Evolutionary conservation across 2,329 filamentous ascomycete species (phyloP).

Genomic region (Hymenoscyphus repandus): DNA sequence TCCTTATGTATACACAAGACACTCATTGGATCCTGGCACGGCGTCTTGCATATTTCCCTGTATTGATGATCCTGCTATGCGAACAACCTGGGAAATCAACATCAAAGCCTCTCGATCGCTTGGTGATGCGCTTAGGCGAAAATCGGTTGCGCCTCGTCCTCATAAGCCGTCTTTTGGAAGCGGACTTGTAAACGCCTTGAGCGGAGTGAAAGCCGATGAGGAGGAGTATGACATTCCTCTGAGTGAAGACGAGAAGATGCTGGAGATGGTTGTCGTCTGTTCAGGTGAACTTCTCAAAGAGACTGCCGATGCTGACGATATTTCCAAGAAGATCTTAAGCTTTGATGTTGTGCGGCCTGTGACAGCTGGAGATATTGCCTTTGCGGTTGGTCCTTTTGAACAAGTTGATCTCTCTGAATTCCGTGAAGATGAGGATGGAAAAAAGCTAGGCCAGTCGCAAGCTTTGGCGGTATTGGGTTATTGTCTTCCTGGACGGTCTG

Average conservation of each 20-base stretch:
- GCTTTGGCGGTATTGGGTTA: slow-evolving; percentile 88
- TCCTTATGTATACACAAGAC: slow-evolving; percentile 86
- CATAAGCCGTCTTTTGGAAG: slow-evolving; percentile 35
- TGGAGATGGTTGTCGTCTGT: slow-evolving; percentile 87
- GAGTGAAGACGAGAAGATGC: slow-evolving; percentile 73
- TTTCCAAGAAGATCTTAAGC: slow-evolving; percentile 79
- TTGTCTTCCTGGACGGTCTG: slow-evolving; percentile 75
- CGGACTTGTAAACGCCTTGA: no score
- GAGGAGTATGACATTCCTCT: slow-evolving; percentile 37
- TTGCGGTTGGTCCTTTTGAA: slow-evolving; percentile 92
- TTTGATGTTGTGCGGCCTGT: slow-evolving; percentile 74
- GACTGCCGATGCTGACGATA: slow-evolving; percentile 67
- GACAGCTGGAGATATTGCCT: slow-evolving; percentile 84
- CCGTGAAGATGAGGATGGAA: slow-evolving; percentile 84
- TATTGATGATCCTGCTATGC: slow-evolving; percentile 75
- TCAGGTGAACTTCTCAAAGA: slow-evolving; percentile 88
- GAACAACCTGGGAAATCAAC: slow-evolving; percentile 82
- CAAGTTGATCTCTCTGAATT: slow-evolving; percentile 86
- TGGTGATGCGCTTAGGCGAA: slow-evolving; percentile 61
- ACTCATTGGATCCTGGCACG: slow-evolving; percentile 70
- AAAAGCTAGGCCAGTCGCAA: slow-evolving; percentile 74
- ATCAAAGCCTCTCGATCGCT: slow-evolving; percentile 82
- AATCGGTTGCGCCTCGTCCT: slow-evolving; percentile 36
- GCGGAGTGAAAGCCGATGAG: slow-evolving; percentile 5
- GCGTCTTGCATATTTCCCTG: slow-evolving; percentile 90